These are phyloP conservation scores for Solanum dulcamara DNA, from an alignment of 257 asterid species.

Conservation along the genomic window DNA sequence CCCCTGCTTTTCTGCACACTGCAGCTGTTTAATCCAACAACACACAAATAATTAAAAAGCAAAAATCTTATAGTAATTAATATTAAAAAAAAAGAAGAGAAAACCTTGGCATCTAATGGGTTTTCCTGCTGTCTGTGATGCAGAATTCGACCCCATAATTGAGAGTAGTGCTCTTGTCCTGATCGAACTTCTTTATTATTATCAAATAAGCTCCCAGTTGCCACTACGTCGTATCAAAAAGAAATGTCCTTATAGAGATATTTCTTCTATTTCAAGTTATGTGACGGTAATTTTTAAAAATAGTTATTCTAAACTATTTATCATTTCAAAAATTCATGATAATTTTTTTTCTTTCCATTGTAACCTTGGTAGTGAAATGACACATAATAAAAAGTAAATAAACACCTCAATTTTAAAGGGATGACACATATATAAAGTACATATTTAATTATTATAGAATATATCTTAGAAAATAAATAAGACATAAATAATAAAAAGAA, in stretches of 20 bases:
- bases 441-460: neutral
- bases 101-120: constrained; percentile 40
- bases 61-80: neutral
- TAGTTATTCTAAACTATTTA: neutral
- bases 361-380: neutral
- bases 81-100: neutral
- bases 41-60: neutral
- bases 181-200: neutral
- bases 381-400: neutral
- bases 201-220: neutral
- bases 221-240: neutral
- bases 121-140: constrained; percentile 21
- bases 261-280: neutral
- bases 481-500: neutral
- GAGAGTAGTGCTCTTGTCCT: neutral
- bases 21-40: constrained; percentile 22
- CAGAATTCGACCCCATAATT: constrained; percentile 4
- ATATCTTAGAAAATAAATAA: neutral
- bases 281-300: neutral
- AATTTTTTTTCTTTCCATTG: no score
- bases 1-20: constrained; percentile 31
- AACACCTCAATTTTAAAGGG: neutral
- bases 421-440: neutral
- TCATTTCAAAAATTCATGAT: neutral
- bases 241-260: neutral